phyloP scores from a whole-genome alignment of 495 filamentous ascomycete species.

The Pseudotulostoma volvatum region DNA sequence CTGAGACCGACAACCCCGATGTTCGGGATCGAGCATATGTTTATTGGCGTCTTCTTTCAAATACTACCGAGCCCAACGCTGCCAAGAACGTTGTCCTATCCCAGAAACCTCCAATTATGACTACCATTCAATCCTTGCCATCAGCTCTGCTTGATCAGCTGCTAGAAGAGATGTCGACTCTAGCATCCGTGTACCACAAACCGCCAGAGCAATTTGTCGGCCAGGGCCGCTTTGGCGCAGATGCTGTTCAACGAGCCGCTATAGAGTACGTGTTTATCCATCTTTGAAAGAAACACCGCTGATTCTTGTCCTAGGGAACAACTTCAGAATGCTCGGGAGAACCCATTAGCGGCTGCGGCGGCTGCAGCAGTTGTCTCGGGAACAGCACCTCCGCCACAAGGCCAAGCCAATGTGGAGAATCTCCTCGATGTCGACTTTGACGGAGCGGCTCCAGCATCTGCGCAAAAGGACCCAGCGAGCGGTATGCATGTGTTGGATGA shows the following conservation, averaged over 20 bases:
- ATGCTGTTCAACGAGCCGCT: constrained; percentile 85
- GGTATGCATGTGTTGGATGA: constrained; percentile 56
- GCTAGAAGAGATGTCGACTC: constrained; percentile 78
- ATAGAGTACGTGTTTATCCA: constrained; percentile 46
- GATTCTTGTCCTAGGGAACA: constrained; percentile 41
- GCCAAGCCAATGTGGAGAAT: constrained; percentile 78
- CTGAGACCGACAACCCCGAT: constrained; percentile 92
- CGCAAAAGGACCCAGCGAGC: constrained; percentile 49
- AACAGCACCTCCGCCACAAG: constrained; percentile 26
- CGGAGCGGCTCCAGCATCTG: constrained; percentile 75
- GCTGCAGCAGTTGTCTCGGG: constrained; percentile 52
- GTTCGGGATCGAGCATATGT: constrained; percentile 94
- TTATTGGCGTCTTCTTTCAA: constrained; percentile 92
- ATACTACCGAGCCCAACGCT: constrained; percentile 63
- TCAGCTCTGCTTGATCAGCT: constrained; percentile 70
- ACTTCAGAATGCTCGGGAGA: constrained; percentile 77
- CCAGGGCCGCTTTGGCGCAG: constrained; percentile 82
- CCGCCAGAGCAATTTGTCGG: constrained; percentile 92
- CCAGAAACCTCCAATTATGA: constrained; percentile 83
- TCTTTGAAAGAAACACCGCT: constrained; percentile 6
- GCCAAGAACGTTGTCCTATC: constrained; percentile 84
- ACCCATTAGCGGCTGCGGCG: constrained; percentile 76
- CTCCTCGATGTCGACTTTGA: constrained; percentile 97
- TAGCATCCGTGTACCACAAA: constrained; percentile 98
- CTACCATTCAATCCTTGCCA: constrained; percentile 80